phyloP scores from a whole-genome alignment of 768 basidiomycete species.

The Saitozyma sp. region DNA sequence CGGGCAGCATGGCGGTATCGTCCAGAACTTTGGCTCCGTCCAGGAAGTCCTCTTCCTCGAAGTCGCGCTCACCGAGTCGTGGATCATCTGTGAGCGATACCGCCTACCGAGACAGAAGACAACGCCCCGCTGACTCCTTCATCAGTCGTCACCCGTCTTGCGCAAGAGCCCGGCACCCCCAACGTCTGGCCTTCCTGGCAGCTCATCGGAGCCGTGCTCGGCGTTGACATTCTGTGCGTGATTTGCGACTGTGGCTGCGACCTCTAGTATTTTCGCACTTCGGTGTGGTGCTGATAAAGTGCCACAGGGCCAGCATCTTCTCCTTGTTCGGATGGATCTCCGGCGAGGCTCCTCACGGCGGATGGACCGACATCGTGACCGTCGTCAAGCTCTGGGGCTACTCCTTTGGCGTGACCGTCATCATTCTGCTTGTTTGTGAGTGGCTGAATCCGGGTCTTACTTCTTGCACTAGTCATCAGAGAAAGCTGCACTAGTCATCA shows the following conservation, averaged over 20 bases:
- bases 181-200: constrained; percentile 56
- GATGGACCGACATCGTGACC: constrained; percentile 55
- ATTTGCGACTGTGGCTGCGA: neutral
- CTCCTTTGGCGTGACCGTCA: constrained; percentile 55
- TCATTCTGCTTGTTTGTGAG: constrained; percentile 53
- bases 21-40: constrained; percentile 57
- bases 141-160: constrained; percentile 51
- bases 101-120: neutral
- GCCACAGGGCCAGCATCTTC: constrained; percentile 53
- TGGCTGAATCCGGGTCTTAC: neutral
- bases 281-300: neutral
- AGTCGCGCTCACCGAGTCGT: constrained; percentile 58
- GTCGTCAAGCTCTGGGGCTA: constrained; percentile 56
- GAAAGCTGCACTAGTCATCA: neutral
- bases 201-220: constrained; percentile 49
- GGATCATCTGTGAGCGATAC: constrained; percentile 52
- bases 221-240: constrained; percentile 53
- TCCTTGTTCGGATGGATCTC: constrained; percentile 56
- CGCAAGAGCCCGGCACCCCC: constrained; percentile 44
- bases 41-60: constrained; percentile 59
- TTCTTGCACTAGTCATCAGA: neutral
- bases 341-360: constrained; percentile 39
- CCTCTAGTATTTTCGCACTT: neutral
- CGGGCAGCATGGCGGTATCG: constrained; percentile 53
- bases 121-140: neutral